A percentile compares a stretch with the other conserved stretches of the same genome.
phyloP scores from a whole-genome alignment of 805 yeast species.

The Diddensiella caesifluorescens region DNA sequence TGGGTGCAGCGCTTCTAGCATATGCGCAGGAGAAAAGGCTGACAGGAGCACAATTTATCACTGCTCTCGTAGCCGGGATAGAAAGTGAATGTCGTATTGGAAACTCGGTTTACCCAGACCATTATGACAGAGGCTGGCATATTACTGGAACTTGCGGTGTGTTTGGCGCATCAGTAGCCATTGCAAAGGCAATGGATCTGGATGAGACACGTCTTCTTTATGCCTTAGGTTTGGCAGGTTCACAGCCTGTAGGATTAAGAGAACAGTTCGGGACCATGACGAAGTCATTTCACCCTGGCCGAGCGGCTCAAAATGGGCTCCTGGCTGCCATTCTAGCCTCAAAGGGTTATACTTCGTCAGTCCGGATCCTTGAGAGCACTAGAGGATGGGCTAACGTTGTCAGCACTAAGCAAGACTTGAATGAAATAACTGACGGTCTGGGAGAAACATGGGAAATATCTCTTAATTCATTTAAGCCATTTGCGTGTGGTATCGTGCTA shows the following conservation, averaged over 20 bases:
- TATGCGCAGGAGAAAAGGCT: slow-evolving; percentile 3
- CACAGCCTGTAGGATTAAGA: slow-evolving; percentile 10
- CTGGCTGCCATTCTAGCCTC: slow-evolving; percentile 9
- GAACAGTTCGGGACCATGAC: slow-evolving; percentile 12
- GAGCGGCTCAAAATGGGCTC: slow-evolving; percentile 11
- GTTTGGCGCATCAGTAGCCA: slow-evolving; percentile 11
- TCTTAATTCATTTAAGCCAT: slow-evolving; percentile 10
- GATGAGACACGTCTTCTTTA: slow-evolving; percentile 7
- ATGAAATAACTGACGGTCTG: slow-evolving; percentile 6
- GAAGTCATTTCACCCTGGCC: slow-evolving; percentile 10
- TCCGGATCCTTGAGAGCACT: slow-evolving; percentile 7
- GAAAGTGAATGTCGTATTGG: slow-evolving; percentile 10
- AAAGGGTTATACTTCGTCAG: slow-evolving; percentile 10
- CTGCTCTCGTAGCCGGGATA: slow-evolving; percentile 8
- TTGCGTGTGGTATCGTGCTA: slow-evolving; percentile 11
- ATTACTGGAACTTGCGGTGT: slow-evolving; percentile 9
- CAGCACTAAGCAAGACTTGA: slow-evolving; percentile 7
- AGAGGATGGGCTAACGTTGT: slow-evolving; percentile 9
- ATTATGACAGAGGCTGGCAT: slow-evolving; percentile 11
- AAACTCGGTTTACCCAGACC: slow-evolving; percentile 10
- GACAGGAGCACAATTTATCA: slow-evolving; percentile 6
- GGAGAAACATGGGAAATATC: slow-evolving; percentile 8
- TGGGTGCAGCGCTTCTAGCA: slow-evolving; percentile 10
- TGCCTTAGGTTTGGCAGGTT: slow-evolving; percentile 10
- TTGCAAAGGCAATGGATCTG: slow-evolving; percentile 7